Evolutionary conservation across 202 grass and related monocot genomes (phyloP), one percentile per base, ranked within the genome.

Genomic region (Thinopyrum obtusiflorum): DNA sequence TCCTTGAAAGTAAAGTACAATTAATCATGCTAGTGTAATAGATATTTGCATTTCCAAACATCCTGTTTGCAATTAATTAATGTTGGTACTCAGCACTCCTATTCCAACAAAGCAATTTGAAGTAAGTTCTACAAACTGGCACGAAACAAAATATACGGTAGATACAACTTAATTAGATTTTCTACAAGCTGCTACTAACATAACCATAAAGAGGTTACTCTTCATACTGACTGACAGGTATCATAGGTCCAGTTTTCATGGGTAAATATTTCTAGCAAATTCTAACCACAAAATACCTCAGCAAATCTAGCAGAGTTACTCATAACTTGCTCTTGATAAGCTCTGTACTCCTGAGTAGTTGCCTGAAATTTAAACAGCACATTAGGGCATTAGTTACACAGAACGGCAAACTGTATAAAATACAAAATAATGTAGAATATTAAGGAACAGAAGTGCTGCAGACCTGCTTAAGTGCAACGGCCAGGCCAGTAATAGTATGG

Each of bases 401-500:
- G 60, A 65, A 75, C 64, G 12, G 12, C 33, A 78, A 86, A 79
- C 24, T 21, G 62, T 80, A 77, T 86, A 42, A 47, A 78, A 35
- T 89, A 90, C 8, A 40, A 78, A 42, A 14, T 32, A 78, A 68
- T 12, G 17, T 73, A 68, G 73, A 87, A 62, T 31, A 53, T 28
- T 70, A 76, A n/a, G 15, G 53, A 79, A 71, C 33, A 59, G 39
- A 88, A 61, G 53, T 76, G 39, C 15, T 77, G 35, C 82, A 73
- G 40, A 99, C 97, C 93, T 99, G 97, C 89, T 99, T 97, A 83
- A 99, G 93, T 4, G 97, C 97, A 87, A 99, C 93, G 79, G 97
- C 97, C 66, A 99, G 88, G 55, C 97, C 97, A 91, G 93, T 80
- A 80, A 97, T 97, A 20, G 97, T 99, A 88, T 99, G 97, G 49